Percentiles rank a stretch among this genome's conserved stretches.
phyloP scores from a whole-genome alignment of 495 filamentous ascomycete species.

The Bryoglossum gracile region DNA sequence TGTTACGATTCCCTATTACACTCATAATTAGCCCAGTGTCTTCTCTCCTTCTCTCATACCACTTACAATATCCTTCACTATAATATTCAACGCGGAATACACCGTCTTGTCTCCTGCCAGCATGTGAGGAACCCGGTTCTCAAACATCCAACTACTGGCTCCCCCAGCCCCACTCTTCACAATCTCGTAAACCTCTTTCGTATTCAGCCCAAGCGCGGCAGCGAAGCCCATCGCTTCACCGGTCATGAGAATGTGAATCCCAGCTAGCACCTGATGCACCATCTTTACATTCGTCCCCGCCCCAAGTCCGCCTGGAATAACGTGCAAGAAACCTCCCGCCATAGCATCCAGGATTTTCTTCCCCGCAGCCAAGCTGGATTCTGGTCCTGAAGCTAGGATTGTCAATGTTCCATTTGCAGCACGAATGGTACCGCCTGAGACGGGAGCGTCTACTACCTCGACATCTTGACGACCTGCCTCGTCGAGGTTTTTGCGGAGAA shows the following conservation, averaged over 20 bases:
- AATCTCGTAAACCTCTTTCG: slow-evolving; percentile 44
- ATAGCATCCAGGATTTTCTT: slow-evolving; percentile 56
- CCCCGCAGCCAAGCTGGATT: slow-evolving; percentile 50
- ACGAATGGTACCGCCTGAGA: slow-evolving; percentile 68
- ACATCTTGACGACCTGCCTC: slow-evolving; percentile 54
- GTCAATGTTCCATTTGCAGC: slow-evolving; percentile 72
- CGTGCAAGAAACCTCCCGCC: slow-evolving; percentile 54
- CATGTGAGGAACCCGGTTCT: slow-evolving; percentile 64
- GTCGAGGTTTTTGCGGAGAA: slow-evolving; percentile 47
- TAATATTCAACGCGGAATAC: slow-evolving; percentile 66
- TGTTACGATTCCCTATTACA: slow-evolving; percentile 56
- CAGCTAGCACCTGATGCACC: slow-evolving; percentile 76
- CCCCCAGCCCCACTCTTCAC: slow-evolving; percentile 52
- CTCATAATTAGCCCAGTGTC: background rate
- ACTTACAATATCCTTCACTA: slow-evolving; percentile 61
- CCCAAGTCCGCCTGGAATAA: slow-evolving; percentile 65
- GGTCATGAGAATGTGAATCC: slow-evolving; percentile 63
- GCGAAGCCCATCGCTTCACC: slow-evolving; percentile 72
- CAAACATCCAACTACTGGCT: slow-evolving; percentile 83
- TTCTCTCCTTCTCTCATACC: background rate
- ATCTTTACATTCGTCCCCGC: slow-evolving; percentile 85
- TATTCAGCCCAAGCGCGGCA: slow-evolving; percentile 58
- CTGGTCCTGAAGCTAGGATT: slow-evolving; percentile 66
- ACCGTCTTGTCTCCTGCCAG: slow-evolving; percentile 59
- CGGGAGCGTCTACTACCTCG: slow-evolving; percentile 63